Base-by-base conservation (phyloP, 2,329 filamentous ascomycete species). In the Hypomyces rosellus region DNA sequence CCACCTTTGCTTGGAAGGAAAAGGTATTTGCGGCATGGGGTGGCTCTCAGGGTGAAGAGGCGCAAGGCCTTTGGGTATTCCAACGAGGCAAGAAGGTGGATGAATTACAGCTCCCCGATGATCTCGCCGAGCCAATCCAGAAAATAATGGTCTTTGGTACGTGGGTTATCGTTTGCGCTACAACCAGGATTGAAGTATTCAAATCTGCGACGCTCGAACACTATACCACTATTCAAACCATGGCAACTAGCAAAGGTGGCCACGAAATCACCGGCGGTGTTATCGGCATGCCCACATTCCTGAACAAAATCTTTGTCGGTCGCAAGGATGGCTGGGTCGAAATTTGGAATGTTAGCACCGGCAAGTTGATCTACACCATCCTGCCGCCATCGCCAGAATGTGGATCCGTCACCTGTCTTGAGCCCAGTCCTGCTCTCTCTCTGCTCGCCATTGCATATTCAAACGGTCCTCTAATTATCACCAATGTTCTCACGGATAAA, bases 321-420 rank as follows among this genome's bases (percentile, higher is more conserved):
- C 84, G 89, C 60, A 81, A 80, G 55, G 90, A 99, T 65, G 93
- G 93, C 6, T 86, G 84, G 67, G 85, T 96, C 8, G 93, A 99
- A 64, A 95, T 99, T 46, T 99, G 93, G 92, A 99, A 99, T 64
- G 75, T 99, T 54, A 95, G 87, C 64, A 96, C 89, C 3, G 91
- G 81, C 44, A 96, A 95, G 67, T 76, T 96, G 48, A 82, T 99
- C 25, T 95, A 96, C 68, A 95, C 90, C 2, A 85, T 99, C 46
- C 73, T 93, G 13, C 88, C 93, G 1, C 84, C 88, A 0, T 79
- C 80, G 8, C 75, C 84, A 2, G 77, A 84, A 47, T 85, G 81
- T 58, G 92, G 91, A 43, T 77, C 86, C 13, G 88, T 97, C n/a
- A 95, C 89, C 5, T 89, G 89, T 39, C 74, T 99, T 46, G 82